A percentile compares a stretch with the other conserved stretches of the same genome.
Evolutionary conservation across 73 alveolate species (phyloP).

Genomic region (Paramecium pentaurelia): DNA sequence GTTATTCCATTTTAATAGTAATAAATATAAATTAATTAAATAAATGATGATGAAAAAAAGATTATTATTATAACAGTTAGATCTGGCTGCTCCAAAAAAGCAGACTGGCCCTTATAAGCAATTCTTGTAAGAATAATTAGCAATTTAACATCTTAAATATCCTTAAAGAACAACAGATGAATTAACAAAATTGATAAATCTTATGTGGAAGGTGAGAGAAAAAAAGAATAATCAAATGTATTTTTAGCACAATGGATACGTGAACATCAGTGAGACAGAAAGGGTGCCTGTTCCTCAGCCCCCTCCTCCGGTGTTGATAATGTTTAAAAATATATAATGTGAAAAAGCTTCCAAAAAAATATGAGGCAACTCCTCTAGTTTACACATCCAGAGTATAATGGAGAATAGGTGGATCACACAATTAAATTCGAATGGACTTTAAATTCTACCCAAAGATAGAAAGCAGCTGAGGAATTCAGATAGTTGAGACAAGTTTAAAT

Average conservation of each 20-base stretch:
- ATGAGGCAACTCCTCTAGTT: not conserved
- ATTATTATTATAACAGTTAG: not conserved
- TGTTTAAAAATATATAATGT: not conserved
- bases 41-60: not conserved
- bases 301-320: slow-evolving; percentile 22
- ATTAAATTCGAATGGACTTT: slow-evolving; percentile 12
- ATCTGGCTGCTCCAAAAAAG: not conserved
- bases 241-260: not conserved
- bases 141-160: not conserved
- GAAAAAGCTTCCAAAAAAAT: slow-evolving; percentile 20
- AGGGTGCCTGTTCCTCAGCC: slow-evolving; percentile 42
- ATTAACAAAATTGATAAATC: not conserved
- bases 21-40: not conserved
- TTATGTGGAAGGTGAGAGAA: slow-evolving; percentile 39
- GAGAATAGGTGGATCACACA: not conserved
- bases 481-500: slow-evolving; percentile 7
- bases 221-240: not conserved
- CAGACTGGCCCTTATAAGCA: not conserved
- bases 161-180: slow-evolving; percentile 3
- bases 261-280: not conserved
- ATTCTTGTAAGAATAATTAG: not conserved
- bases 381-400: slow-evolving; percentile 20
- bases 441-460: slow-evolving; percentile 18
- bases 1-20: not conserved
- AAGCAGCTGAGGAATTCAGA: slow-evolving; percentile 16